These are phyloP conservation scores for Uncinocarpus reesii DNA, from an alignment of 2,329 filamentous ascomycete genomes.

Conservation along the genomic window DNA sequence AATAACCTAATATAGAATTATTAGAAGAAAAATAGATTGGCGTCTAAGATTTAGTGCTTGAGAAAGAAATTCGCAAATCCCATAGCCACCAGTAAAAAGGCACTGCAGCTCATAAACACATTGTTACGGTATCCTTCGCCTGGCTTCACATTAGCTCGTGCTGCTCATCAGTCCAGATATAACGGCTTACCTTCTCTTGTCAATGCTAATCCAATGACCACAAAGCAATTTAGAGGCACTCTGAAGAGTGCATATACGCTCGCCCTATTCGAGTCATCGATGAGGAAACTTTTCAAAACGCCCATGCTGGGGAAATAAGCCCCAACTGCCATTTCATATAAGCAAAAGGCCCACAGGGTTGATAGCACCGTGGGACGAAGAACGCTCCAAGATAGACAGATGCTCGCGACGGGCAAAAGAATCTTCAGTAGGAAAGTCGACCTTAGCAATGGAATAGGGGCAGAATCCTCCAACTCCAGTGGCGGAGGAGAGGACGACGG, in stretches of 20 bases:
- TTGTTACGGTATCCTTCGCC: slow-evolving; percentile 22
- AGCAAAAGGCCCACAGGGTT: slow-evolving; percentile 48
- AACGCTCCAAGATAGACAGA: slow-evolving; percentile 37
- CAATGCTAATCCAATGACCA: slow-evolving; percentile 41
- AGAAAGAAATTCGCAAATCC: slow-evolving; percentile 9
- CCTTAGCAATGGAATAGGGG: slow-evolving; percentile 23
- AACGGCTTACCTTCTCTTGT: slow-evolving; percentile 34
- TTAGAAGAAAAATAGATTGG: no score
- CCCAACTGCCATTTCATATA: slow-evolving; percentile 49
- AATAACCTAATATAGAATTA: no score
- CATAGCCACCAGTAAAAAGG: slow-evolving; percentile 11
- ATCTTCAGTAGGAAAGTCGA: slow-evolving; percentile 31
- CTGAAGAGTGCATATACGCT: slow-evolving; percentile 49
- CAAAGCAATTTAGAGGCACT: slow-evolving; percentile 50
- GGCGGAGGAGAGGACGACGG: neutral
- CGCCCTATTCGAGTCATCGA: slow-evolving; percentile 46
- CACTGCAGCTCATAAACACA: slow-evolving; percentile 26
- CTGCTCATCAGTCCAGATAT: neutral
- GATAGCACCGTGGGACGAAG: slow-evolving; percentile 32
- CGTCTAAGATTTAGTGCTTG: slow-evolving; percentile 1
- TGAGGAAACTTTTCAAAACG: slow-evolving; percentile 44
- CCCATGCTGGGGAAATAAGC: slow-evolving; percentile 50
- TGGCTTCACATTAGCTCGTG: neutral
- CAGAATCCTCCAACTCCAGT: neutral
- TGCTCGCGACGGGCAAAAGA: slow-evolving; percentile 31